Evolutionary conservation across 345 rosid genomes (phyloP), one percentile per base, ranked within the genome.

Genomic region (Corchorus olitorius): DNA sequence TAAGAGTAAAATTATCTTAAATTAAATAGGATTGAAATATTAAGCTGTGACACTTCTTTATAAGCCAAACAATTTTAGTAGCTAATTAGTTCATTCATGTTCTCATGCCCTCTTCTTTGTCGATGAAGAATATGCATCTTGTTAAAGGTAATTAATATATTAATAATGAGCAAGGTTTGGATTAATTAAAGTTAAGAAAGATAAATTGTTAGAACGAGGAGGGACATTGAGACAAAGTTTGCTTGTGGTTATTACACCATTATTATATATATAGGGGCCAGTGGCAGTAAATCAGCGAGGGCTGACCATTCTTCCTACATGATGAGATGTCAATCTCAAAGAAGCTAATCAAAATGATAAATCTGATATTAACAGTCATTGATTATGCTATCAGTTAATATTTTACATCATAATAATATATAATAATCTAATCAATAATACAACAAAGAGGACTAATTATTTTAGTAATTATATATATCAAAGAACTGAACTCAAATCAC

Each of bases 261-360:
- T 4, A 39, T 4, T n/a, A 27, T 27, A 27, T 27, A 27, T 27
- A 27, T 1, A 27, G 27, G 27, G 27, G 0, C 27, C 27, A 8
- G 34, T 6, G 65, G 56, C 22, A 56, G 7, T 22, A 54, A 46
- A 34, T 6, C 37, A 19, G 75, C 15, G 2, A 2, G 37, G 52
- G 49, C 27, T 64, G 55, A 63, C 48, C 11, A 7, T 9, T 72
- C 52, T 43, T 11, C 35, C 2, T 2, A 35, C 43, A n/a, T 8
- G 75, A 74, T 73, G 62, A 82, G 65, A 76, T 56, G 74, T 58
- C 76, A 77, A 53, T 67, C 70, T 80, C 69, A 67, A 45, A 72
- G 1, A 56, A 17, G 14, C 74, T 10, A 22, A 64, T 22, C 37
- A 41, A 37, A 54, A 17, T 34, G 58, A 45, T n/a, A 43, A 53